Conservation (phyloP, 768 basidiomycete species). For the Tylopilus cervinicoccineus region DNA sequence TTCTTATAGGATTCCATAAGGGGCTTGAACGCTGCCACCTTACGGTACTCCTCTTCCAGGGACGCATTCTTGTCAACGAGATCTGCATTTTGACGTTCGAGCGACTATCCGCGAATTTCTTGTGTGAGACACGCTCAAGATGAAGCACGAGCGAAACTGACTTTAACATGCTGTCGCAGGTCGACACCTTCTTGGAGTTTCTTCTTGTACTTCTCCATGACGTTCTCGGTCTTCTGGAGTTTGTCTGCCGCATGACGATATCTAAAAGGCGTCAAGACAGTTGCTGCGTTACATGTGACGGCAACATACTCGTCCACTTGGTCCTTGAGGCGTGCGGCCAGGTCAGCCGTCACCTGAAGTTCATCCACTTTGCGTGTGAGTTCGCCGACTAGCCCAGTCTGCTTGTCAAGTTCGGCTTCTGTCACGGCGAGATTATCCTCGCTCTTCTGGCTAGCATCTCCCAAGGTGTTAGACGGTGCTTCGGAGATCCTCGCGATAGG, state of each 20-base stretch:
- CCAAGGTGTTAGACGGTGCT: slow-evolving; percentile 24
- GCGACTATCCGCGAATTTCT: slow-evolving; percentile 42
- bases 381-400: slow-evolving; percentile 62
- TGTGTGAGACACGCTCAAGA: neutral
- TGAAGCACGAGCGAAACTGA: slow-evolving; percentile 29
- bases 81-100: slow-evolving; percentile 91
- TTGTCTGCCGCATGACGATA: slow-evolving; percentile 91
- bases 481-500: neutral
- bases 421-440: slow-evolving; percentile 85
- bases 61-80: slow-evolving; percentile 89
- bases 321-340: slow-evolving; percentile 80
- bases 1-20: slow-evolving; percentile 90
- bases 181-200: slow-evolving; percentile 95
- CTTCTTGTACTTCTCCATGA: slow-evolving; percentile 98
- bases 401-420: slow-evolving; percentile 82
- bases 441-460: slow-evolving; percentile 75
- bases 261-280: slow-evolving; percentile 36
- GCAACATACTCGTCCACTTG: slow-evolving; percentile 81
- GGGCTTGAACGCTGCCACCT: slow-evolving; percentile 80
- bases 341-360: slow-evolving; percentile 70
- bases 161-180: slow-evolving; percentile 82
- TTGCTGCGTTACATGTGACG: neutral
- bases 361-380: slow-evolving; percentile 80
- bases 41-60: slow-evolving; percentile 89
- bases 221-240: slow-evolving; percentile 91